These are phyloP conservation scores for Hymenoscyphus scutula DNA, from an alignment of 2,329 filamentous ascomycete species.

Conservation along the genomic window DNA sequence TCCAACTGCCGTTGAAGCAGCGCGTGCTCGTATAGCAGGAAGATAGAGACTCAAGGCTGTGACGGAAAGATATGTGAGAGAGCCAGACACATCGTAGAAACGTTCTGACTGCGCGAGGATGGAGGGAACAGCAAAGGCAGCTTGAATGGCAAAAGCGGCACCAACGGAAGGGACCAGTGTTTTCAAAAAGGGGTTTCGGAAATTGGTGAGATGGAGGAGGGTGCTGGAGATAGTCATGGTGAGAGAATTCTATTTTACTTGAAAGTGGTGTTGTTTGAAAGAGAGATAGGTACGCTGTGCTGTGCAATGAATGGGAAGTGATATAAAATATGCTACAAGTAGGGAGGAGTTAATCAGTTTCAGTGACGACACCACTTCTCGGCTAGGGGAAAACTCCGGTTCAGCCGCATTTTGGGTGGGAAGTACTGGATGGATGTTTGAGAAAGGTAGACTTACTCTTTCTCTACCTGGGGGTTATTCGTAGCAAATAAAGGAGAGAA, in stretches of 20 bases:
- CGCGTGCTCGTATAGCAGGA: conserved; percentile 54
- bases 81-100: conserved; percentile 68
- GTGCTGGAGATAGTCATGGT: conserved; percentile 40
- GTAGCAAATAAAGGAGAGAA: neutral
- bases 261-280: neutral
- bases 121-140: conserved; percentile 60
- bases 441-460: too few relatives aligned
- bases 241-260: neutral
- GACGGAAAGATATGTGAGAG: conserved; percentile 63
- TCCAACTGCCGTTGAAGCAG: conserved; percentile 44
- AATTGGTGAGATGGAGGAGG: conserved; percentile 59
- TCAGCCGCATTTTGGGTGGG: too few relatives aligned
- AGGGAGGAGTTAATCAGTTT: neutral
- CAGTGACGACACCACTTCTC: neutral
- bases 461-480: neutral
- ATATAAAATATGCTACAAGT: too few relatives aligned
- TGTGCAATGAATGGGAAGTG: too few relatives aligned
- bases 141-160: conserved; percentile 62
- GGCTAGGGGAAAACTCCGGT: neutral
- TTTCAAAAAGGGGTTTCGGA: conserved; percentile 59
- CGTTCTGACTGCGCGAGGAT: conserved; percentile 59
- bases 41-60: conserved; percentile 60
- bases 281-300: too few relatives aligned
- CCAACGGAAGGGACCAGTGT: conserved; percentile 61
- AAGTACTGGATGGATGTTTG: too few relatives aligned